Evolutionary conservation across 2,329 filamentous ascomycete species (phyloP), one percentile per base, ranked within the genome.

Genomic region (Dothideomycetes sp.): DNA sequence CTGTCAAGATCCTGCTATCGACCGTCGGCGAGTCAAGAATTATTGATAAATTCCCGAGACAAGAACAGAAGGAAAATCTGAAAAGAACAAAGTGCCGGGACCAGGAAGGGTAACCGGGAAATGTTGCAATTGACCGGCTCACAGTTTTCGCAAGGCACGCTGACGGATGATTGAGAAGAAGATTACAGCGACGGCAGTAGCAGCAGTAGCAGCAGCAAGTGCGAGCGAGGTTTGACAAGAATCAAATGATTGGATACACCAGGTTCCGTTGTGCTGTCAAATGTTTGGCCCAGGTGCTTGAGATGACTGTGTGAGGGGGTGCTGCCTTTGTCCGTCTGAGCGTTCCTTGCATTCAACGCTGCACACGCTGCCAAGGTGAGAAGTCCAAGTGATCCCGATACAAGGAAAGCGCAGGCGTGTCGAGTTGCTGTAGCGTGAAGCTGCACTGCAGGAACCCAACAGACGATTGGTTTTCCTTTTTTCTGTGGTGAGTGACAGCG

Each of bases 301-400:
- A 22, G 40, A 36, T 35, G 40, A 42, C 32, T 36, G 40, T 38
- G 41, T 34, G 35, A 44, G 41, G 45, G 31, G 32, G 33, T 41
- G 33, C 33, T 40, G 37, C 28, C 37, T 43, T 44, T 47, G 41
- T 44, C 35, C 39, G 36, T 43, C 25, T 40, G 36, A 38, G 19
- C 33, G 45, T 47, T 37, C 45, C 45, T 47, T 47, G 45, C 45
- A 45, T 47, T 36, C 43, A 32, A 45, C 41, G 38, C 28, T 40
- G 35, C 19, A 30, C 34, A 29, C 27, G 19, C 25, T 44, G 41
- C 37, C 20, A 23, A 40, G 33, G 20, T 15, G 22, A 20, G 30
- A 33, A 41, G 7, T 12, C 29, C 18, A 33, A 35, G 40, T 30
- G 40, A 35, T 29, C 24, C 40, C 19, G 16, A 30, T 10, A 15